These are phyloP conservation scores for Zygosaccharomyces pseudobailii DNA, from an alignment of 1,139 yeast genomes.

Conservation along the genomic window DNA sequence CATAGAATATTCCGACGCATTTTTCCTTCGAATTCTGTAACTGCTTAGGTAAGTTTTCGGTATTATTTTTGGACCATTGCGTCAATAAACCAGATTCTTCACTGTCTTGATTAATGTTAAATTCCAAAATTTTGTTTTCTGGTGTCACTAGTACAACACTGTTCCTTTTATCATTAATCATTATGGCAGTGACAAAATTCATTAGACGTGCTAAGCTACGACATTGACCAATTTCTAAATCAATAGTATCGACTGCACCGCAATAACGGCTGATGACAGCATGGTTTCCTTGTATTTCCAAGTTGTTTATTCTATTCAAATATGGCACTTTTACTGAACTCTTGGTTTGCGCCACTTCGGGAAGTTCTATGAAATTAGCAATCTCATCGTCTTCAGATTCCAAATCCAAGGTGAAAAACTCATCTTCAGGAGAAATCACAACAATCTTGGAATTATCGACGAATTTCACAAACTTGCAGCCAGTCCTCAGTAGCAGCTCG, in stretches of 20 bases:
- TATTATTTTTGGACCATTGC: constrained; percentile 74
- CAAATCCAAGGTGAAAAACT: constrained; percentile 48
- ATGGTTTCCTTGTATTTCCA: constrained; percentile 43
- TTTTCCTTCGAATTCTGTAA: constrained; percentile 58
- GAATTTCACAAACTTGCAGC: constrained; percentile 53
- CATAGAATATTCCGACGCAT: constrained; percentile 65
- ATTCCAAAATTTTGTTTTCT: constrained; percentile 72
- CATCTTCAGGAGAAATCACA: constrained; percentile 63
- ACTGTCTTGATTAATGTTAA: constrained; percentile 29
- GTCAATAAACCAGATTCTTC: constrained; percentile 46
- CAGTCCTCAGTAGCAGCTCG: constrained; percentile 39
- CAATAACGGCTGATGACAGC: constrained; percentile 57
- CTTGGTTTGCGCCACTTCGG: constrained; percentile 33
- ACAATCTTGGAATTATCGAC: constrained; percentile 44
- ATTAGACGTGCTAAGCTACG: constrained; percentile 47
- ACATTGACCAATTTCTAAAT: constrained; percentile 28
- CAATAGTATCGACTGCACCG: constrained; percentile 61
- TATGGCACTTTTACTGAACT: constrained; percentile 35
- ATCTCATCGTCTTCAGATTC: constrained; percentile 43
- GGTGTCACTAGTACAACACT: constrained; percentile 65
- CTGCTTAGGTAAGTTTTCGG: constrained; percentile 68
- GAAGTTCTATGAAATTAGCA: constrained; percentile 35
- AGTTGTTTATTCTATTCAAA: constrained; percentile 45
- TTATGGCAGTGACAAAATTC: constrained; percentile 58
- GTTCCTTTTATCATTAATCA: constrained; percentile 44